Percentiles rank a stretch among this genome's conserved stretches.
These are phyloP conservation scores for Exserohilum turcica DNA, from an alignment of 2,329 filamentous ascomycete species.

Conservation along the genomic window DNA sequence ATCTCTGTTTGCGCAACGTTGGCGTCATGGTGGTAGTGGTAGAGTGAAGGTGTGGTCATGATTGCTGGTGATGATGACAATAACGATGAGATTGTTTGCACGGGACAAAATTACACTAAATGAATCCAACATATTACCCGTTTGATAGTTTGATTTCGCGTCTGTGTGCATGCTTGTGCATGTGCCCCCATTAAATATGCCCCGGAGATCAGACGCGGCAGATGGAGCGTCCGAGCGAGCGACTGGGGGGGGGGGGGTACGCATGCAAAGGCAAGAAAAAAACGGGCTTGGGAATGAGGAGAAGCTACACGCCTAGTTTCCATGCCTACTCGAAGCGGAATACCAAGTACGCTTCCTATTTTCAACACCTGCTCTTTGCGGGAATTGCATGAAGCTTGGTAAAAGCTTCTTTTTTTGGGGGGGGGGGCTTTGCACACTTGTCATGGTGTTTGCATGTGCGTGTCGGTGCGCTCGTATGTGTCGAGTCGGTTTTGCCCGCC, in stretches of 20 bases:
- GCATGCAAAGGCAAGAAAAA: background rate
- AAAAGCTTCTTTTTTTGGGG: background rate
- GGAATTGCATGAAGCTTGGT: background rate
- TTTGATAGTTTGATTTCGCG: too few species aligned
- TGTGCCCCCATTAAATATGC: too few species aligned
- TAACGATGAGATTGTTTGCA: too few species aligned
- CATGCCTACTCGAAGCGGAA: conserved; percentile 2
- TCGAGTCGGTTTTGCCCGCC: background rate
- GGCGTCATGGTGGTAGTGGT: too few species aligned
- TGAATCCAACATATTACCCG: too few species aligned
- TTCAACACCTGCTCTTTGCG: conserved; percentile 1
- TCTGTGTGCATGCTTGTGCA: too few species aligned
- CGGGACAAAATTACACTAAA: too few species aligned
- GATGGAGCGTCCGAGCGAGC: background rate
- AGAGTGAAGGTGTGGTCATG: too few species aligned
- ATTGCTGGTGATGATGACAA: too few species aligned
- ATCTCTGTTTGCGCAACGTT: too few species aligned
- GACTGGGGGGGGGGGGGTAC: background rate
- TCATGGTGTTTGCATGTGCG: background rate
- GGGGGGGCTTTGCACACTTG: background rate
- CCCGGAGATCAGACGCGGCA: too few species aligned
- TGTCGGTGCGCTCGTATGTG: too few species aligned
- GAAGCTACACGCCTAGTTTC: conserved; percentile 14
- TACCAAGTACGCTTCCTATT: background rate
- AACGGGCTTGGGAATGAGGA: conserved; percentile 2